These are phyloP conservation scores for Ocimum tenuiflorum DNA, from an alignment of 257 asterid species.

Conservation along the genomic window DNA sequence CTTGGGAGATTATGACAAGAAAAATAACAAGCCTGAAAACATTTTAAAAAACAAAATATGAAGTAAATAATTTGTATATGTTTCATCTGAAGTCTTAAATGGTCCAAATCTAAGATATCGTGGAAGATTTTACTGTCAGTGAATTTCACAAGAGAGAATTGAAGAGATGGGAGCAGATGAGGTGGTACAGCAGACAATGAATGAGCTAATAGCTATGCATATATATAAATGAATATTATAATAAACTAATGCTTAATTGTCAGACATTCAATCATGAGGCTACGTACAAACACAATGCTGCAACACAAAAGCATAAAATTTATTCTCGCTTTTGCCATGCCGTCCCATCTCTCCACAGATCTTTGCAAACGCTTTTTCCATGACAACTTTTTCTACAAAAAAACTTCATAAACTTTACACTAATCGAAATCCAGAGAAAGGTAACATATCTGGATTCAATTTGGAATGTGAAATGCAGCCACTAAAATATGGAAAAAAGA, in stretches of 20 bases:
- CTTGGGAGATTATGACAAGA: too few species aligned
- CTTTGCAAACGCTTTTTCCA: not conserved
- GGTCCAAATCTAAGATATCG: too few species aligned
- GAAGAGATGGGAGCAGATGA: not conserved
- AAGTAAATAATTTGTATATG: too few species aligned
- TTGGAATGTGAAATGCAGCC: not conserved
- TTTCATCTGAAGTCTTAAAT: too few species aligned
- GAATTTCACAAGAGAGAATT: not conserved
- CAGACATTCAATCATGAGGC: slow-evolving; percentile 31
- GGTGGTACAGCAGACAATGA: not conserved
- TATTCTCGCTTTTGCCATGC: slow-evolving; percentile 18
- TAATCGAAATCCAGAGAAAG: not conserved
- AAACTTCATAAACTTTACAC: not conserved
- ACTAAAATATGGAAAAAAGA: not conserved
- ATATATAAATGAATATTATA: not conserved
- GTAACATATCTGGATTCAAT: not conserved
- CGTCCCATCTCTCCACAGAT: not conserved
- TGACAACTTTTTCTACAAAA: not conserved
- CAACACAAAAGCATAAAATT: slow-evolving; percentile 2
- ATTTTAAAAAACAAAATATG: too few species aligned
- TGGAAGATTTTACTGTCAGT: slow-evolving; percentile 17
- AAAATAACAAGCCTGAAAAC: too few species aligned
- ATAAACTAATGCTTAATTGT: slow-evolving; percentile 12
- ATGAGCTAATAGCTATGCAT: not conserved
- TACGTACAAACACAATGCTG: slow-evolving; percentile 10